Conservation (phyloP, 345 rosid genomes). For the Hirschfeldia incana region DNA sequence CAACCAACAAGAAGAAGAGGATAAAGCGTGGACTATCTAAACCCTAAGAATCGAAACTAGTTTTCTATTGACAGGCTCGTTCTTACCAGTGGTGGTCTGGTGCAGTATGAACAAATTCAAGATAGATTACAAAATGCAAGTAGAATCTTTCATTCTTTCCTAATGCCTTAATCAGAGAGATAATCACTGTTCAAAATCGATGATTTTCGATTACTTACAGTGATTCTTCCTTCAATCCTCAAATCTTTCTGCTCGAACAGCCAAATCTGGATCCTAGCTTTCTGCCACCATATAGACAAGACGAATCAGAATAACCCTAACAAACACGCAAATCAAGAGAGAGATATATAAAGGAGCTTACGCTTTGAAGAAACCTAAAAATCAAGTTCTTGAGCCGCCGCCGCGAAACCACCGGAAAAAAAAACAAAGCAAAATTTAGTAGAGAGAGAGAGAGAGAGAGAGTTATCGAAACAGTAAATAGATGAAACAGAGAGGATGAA, state of each 20-base stretch:
- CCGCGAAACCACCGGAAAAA: constrained; percentile 17
- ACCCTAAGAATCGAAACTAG: too few species aligned
- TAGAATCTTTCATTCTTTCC: too few species aligned
- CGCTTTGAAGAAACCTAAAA: constrained; percentile 95
- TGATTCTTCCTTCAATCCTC: constrained; percentile 78
- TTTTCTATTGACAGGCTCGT: too few species aligned
- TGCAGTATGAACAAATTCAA: too few species aligned
- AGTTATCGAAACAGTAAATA: not conserved
- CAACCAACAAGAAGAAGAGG: too few species aligned
- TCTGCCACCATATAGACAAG: constrained; percentile 43
- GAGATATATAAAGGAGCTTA: constrained; percentile 38
- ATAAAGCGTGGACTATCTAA: too few species aligned
- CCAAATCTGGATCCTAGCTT: constrained; percentile 98
- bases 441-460: not conserved
- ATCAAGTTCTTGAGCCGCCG: constrained; percentile 68
- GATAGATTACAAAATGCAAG: too few species aligned
- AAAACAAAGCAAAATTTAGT: not conserved
- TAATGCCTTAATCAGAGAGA: too few species aligned
- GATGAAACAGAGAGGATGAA: not conserved
- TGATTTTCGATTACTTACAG: constrained; percentile 19
- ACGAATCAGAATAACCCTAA: constrained; percentile 13
- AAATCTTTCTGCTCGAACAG: constrained; percentile 92
- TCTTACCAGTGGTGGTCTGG: too few species aligned
- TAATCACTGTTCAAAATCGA: too few species aligned
- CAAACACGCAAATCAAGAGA: not conserved